Evolutionary conservation across 2,329 filamentous ascomycete genomes (phyloP), one percentile per base, ranked within the genome.

Genomic region (Trichophyton benhamiae): DNA sequence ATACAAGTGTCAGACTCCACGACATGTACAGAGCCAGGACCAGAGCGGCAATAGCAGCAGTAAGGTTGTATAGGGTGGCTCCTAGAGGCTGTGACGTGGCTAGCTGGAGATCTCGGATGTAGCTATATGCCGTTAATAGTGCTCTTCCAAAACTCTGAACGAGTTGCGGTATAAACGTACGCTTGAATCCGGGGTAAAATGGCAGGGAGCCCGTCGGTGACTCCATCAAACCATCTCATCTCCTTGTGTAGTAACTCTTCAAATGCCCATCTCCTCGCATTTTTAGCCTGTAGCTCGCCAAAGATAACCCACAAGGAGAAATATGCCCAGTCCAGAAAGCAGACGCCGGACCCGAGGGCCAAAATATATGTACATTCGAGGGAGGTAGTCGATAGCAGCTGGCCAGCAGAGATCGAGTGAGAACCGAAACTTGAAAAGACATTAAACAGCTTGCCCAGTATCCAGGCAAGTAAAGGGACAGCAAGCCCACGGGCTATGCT

Each of bases 1-100:
- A 85, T 2, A 95, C 85, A 0, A 96, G 77, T 0, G 91, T 91
- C 15, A 97, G 79, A 64, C 86, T 86, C 89, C 89, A 96, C 0
- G 89, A 94, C 67, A 83, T 87, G 70, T 83, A 87, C 33, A 96
- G 80, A 0, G 91, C 89, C 1, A 96, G 77, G 0, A 76, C 77
- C 1, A 96, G 74, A 7, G 87, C 87, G 3, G 83, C 82, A 3
- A 86, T 36, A 0, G 84, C 80, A 2, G 86, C 83, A n/a, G 87
- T 77, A 0, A 83, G 66, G 63, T 88, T 85, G 63, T 84, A 82
- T 6, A 88, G 68, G 0, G 88, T 72, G 52, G 87, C 82, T 0
- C 91, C 91, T 0, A 96, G 77, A 0, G 90, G 86, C 66, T 94
- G 87, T 0, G 91, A 92, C 0, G 86, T 86, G 0, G 88, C 88